Evolutionary conservation across 208 protist species (phyloP).

Genomic region (Trypanosoma vivax): DNA sequence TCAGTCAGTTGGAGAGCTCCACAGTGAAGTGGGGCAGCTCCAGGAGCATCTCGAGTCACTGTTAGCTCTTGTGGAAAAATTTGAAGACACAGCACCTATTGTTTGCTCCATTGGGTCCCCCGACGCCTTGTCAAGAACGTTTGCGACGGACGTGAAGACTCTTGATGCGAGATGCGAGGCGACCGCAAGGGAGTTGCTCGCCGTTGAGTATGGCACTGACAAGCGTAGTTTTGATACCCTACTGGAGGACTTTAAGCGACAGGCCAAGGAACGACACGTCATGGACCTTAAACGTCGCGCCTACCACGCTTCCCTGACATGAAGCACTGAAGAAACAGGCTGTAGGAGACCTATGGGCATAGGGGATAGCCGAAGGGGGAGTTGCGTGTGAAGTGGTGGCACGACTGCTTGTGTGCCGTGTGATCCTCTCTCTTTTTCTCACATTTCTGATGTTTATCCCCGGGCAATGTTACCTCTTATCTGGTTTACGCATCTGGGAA

Average conservation of each 20-base stretch:
- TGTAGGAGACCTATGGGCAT: too few relatives aligned
- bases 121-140: constrained; percentile 53
- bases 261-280: constrained; percentile 56
- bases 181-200: constrained; percentile 21
- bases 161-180: constrained; percentile 15
- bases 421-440: too few relatives aligned
- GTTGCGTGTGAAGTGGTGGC: too few relatives aligned
- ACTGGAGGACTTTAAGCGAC: constrained; percentile 43
- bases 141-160: constrained; percentile 45
- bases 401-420: too few relatives aligned
- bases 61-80: constrained; percentile 38
- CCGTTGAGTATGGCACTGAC: constrained; percentile 31
- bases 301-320: constrained; percentile 17
- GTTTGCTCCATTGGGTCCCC: constrained; percentile 52
- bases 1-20: constrained; percentile 34
- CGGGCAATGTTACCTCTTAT: too few relatives aligned
- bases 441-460: too few relatives aligned
- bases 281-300: constrained; percentile 58
- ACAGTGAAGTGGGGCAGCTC: constrained; percentile 36
- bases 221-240: constrained; percentile 41
- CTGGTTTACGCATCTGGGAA: too few relatives aligned
- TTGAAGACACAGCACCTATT: constrained; percentile 27
- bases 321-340: background rate
- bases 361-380: too few relatives aligned
- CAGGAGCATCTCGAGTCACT: constrained; percentile 45